Evolutionary conservation across 345 rosid species (phyloP).

Genomic region (Acer yangbiense): DNA sequence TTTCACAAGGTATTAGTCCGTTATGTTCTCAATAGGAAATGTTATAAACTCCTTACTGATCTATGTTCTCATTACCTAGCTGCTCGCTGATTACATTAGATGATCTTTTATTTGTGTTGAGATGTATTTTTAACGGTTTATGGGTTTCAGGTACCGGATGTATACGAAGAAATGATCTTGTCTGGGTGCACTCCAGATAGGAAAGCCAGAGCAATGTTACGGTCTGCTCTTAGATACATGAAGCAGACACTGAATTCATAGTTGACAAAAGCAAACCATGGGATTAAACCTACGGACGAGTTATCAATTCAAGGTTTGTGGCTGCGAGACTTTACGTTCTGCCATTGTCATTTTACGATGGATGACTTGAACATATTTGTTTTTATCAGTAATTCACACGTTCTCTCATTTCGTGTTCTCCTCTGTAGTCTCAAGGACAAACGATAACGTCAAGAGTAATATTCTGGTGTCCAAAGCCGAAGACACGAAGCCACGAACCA

Average conservation of each 20-base stretch:
- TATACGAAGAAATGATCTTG: slow-evolving; percentile 90
- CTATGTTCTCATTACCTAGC: not conserved
- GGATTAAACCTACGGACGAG: not conserved
- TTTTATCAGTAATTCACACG: not conserved
- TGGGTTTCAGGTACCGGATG: slow-evolving; percentile 74
- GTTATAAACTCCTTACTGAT: not conserved
- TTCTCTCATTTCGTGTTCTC: not conserved
- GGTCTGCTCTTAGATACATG: slow-evolving; percentile 93
- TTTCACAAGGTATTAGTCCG: slow-evolving; percentile 61
- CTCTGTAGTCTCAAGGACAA: not conserved
- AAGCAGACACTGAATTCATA: slow-evolving; percentile 60
- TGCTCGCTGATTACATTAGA: not conserved
- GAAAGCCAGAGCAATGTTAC: slow-evolving; percentile 93
- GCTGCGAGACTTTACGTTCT: not conserved
- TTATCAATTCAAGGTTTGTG: slow-evolving; percentile 23
- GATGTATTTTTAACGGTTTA: not conserved
- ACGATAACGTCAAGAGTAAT: not conserved
- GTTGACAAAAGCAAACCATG: slow-evolving; percentile 15
- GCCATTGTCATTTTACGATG: not conserved
- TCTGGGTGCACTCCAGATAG: slow-evolving; percentile 88
- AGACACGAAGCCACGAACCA: not conserved
- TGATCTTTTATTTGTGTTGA: not conserved
- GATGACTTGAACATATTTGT: not conserved
- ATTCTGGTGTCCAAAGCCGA: not conserved
- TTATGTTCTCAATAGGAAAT: not conserved